Evolutionary conservation across 208 protist species (phyloP).

Genomic region (Wallacemonas sp.): DNA sequence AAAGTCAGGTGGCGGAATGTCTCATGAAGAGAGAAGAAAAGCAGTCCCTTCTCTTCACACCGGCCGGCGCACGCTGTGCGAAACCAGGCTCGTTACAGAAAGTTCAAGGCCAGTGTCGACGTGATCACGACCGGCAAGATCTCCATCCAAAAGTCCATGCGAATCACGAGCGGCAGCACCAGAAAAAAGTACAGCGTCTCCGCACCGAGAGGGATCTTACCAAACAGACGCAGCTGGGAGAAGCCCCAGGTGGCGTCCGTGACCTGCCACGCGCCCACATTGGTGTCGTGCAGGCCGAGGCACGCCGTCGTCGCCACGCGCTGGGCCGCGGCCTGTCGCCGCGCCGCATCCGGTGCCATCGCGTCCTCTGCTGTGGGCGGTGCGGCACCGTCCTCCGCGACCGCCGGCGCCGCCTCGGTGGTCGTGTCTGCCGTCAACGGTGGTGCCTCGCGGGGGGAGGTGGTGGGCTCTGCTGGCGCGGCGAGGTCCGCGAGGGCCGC

Average conservation of each 20-base stretch:
- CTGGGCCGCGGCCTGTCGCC: neutral
- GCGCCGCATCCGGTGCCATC: neutral
- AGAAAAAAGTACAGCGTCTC: neutral
- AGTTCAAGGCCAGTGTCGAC: neutral
- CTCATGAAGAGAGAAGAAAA: no score
- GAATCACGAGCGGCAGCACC: neutral
- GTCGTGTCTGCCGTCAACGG: no score
- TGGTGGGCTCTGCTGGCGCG: no score
- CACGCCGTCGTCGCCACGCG: neutral
- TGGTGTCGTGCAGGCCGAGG: neutral
- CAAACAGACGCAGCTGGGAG: conserved; percentile 4
- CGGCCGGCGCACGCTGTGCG: no score
- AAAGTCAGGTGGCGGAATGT: no score
- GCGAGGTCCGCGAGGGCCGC: no score
- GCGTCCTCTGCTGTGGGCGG: no score
- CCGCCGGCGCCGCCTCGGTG: no score
- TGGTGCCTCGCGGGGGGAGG: no score
- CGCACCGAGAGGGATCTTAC: conserved; percentile 15
- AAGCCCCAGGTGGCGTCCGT: neutral
- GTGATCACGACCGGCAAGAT: conserved; percentile 4
- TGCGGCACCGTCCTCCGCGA: no score
- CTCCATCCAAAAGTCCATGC: conserved; percentile 15
- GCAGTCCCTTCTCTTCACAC: no score
- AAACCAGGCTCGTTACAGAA: no score
- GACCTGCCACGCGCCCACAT: neutral